Evolutionary conservation across 805 yeast genomes (phyloP), one percentile per base, ranked within the genome.

Genomic region (Priceomyces carsonii): DNA sequence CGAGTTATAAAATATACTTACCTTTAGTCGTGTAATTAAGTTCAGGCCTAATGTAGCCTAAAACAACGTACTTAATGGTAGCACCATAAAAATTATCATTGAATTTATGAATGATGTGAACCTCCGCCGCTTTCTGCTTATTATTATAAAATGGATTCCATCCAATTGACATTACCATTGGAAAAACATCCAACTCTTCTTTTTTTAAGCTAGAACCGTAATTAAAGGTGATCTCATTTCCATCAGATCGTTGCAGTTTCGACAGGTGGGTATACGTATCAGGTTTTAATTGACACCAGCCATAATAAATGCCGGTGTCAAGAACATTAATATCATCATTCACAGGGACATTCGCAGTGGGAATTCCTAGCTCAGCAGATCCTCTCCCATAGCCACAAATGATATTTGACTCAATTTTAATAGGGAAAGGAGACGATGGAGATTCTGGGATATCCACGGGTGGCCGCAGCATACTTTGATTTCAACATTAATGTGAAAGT

Each of bases 111-210:
- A 93, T 70, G 4, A 93, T 74, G 59, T 93, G 96, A 15, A 93
- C 68, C 51, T 93, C 95, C 3, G 93, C 95, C 0, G 95, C 81
- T 61, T 86, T 87, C 48, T 75, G 75, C 32, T 77, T 70, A 59
- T 93, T 90, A 17, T 80, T 75, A 63, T 79, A 93, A 56, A 82
- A 91, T 24, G 99, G 98, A 55, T 93, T 93, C 85, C 89, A 87
- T 1, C 99, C 99, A 13, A 93, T 73, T 6, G 96, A 86, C 86
- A 91, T 83, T 6, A 93, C 99, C 82, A 89, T 88, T 0, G 97
- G 97, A 17, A 79, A 65, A 1, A 71, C 71, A 13, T 63, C 61
- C 33, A 70, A 69, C 2, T 72, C 62, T 26, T 71, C 75, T 1
- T 34, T 37, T n/a, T 38, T 19, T 30, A 89, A 61, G 7, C 59